Conservation (phyloP, 164 flowering plant genomes). For the Hamamelis virginiana region DNA sequence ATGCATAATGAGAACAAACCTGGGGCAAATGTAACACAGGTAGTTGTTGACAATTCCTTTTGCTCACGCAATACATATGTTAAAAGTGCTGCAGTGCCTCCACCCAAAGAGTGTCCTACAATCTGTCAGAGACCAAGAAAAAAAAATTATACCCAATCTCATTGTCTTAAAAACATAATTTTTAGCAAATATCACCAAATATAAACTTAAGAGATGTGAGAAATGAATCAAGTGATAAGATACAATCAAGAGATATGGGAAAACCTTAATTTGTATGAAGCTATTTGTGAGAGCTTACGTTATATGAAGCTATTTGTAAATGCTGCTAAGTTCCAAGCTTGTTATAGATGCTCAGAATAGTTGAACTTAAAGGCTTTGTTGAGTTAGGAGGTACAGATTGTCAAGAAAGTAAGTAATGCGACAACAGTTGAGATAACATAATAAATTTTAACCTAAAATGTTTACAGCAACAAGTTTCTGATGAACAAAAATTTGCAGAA, state of each 20-base stretch:
- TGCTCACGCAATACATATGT: conserved; percentile 85
- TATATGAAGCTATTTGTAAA: not conserved
- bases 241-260: too few species aligned
- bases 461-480: not conserved
- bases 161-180: not conserved
- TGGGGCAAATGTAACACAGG: conserved; percentile 97
- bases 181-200: not conserved
- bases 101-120: conserved; percentile 97
- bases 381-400: too few species aligned
- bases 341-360: too few species aligned
- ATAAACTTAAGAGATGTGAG: too few species aligned
- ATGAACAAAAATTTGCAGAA: not conserved
- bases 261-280: too few species aligned
- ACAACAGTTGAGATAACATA: not conserved
- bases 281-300: not conserved
- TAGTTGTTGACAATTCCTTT: conserved; percentile 68
- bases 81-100: conserved; percentile 95
- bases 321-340: not conserved
- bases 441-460: not conserved
- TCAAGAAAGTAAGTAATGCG: too few species aligned
- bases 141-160: not conserved
- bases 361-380: too few species aligned
- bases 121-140: conserved; percentile 44
- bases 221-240: too few species aligned
- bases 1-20: conserved; percentile 39